Evolutionary conservation across 148 eudicot genomes (phyloP).

Genomic region (Polygonum aviculare): DNA sequence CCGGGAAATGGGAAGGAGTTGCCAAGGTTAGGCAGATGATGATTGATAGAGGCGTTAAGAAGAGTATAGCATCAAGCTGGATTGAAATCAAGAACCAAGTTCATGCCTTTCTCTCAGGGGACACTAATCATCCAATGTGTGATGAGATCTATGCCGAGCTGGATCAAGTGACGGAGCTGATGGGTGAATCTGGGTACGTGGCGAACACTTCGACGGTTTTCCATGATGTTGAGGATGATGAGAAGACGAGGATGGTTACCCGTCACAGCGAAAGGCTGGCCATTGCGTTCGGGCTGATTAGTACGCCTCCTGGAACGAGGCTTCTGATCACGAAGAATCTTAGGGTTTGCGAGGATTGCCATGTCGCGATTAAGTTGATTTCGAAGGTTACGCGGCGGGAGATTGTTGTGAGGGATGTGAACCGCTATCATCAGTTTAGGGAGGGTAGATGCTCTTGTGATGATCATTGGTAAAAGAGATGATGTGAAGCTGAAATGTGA

Average conservation of each 20-base stretch:
- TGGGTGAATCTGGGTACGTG: constrained; percentile 43
- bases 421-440: constrained; percentile 50
- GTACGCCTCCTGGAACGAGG: constrained; percentile 40
- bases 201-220: constrained; percentile 43
- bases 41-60: constrained; percentile 41
- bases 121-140: constrained; percentile 42
- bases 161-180: constrained; percentile 34
- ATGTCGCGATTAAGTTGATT: constrained; percentile 49
- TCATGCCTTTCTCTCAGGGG: constrained; percentile 51
- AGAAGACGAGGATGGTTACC: constrained; percentile 48
- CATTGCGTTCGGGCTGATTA: constrained; percentile 62
- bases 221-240: constrained; percentile 60
- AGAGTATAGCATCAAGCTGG: constrained; percentile 58
- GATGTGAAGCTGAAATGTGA: background rate
- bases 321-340: constrained; percentile 53
- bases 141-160: constrained; percentile 48
- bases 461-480: constrained; percentile 43
- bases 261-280: constrained; percentile 65
- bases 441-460: constrained; percentile 63
- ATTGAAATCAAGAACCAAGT: constrained; percentile 53
- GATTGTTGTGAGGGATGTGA: constrained; percentile 29
- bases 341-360: constrained; percentile 59
- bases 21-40: constrained; percentile 44
- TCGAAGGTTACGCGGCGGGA: constrained; percentile 29
- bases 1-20: constrained; percentile 58